These are phyloP conservation scores for Rhizopogon vesiculosus DNA, from an alignment of 768 basidiomycete genomes.

Conservation along the genomic window DNA sequence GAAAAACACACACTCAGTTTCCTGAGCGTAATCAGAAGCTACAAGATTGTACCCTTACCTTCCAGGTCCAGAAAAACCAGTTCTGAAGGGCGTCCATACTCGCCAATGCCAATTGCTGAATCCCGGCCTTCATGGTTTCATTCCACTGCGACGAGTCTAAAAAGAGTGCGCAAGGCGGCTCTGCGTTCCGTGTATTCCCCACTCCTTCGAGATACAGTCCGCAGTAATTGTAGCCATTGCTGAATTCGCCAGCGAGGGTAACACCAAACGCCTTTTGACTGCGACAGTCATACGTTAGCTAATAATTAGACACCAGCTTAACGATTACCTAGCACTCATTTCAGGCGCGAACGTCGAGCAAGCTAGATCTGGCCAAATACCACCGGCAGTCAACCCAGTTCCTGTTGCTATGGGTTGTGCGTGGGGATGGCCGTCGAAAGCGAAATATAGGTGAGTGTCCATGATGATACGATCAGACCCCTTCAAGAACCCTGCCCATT, in stretches of 20 bases:
- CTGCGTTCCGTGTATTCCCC: constrained; percentile 18
- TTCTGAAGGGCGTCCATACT: constrained; percentile 66
- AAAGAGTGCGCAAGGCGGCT: constrained; percentile 36
- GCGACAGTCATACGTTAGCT: constrained; percentile 1
- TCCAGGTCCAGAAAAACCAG: constrained; percentile 83
- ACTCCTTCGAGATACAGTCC: constrained; percentile 44
- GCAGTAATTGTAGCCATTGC: constrained; percentile 63
- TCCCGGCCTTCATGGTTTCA: constrained; percentile 45
- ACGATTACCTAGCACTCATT: constrained; percentile 39
- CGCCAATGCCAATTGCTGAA: constrained; percentile 46
- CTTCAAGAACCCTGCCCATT: constrained; percentile 46
- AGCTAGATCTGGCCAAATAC: constrained; percentile 43
- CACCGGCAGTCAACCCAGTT: constrained; percentile 30
- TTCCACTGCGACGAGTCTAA: constrained; percentile 50
- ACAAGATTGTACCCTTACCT: constrained; percentile 30
- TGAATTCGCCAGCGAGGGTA: constrained; percentile 74
- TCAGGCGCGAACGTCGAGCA: constrained; percentile 55
- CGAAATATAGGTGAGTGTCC: constrained; percentile 69
- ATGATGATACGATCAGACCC: constrained; percentile 59
- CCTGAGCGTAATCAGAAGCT: background rate
- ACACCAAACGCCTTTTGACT: constrained; percentile 61
- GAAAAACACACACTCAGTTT: background rate
- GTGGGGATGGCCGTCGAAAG: constrained; percentile 42
- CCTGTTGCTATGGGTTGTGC: constrained; percentile 30
- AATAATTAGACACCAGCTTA: background rate